Percentiles rank a stretch among this genome's conserved stretches.
Evolutionary conservation across 768 basidiomycete genomes (phyloP).

Genomic region (Lentinula detonsa): DNA sequence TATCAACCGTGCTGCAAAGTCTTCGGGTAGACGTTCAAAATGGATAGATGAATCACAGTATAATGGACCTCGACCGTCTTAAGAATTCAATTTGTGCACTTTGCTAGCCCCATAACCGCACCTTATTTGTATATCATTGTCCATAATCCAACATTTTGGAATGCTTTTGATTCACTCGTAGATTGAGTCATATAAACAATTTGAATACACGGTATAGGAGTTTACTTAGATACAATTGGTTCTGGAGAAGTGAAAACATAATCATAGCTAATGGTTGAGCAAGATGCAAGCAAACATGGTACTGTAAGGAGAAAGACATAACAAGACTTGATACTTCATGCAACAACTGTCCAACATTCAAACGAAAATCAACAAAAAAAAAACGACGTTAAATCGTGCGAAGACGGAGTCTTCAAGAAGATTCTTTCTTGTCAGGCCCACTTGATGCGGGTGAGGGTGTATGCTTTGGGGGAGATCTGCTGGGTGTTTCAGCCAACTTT

Average conservation of each 20-base stretch:
- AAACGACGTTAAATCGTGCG: neutral
- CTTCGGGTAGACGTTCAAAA: neutral
- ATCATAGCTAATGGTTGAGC: no score
- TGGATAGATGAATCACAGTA: neutral
- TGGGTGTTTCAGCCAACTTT: conserved; percentile 8
- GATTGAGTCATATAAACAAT: no score
- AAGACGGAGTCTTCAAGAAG: neutral
- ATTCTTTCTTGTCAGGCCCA: conserved; percentile 6
- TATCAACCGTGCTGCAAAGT: neutral
- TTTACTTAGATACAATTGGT: no score
- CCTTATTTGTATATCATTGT: no score
- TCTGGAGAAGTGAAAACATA: no score
- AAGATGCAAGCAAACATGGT: neutral
- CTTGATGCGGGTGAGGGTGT: conserved; percentile 7
- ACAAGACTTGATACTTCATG: neutral
- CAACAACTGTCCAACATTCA: neutral
- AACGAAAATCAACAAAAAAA: neutral
- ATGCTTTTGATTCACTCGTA: no score
- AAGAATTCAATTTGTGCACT: neutral
- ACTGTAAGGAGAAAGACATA: neutral
- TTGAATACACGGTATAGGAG: no score
- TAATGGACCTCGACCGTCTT: neutral
- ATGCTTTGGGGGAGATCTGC: conserved; percentile 8
- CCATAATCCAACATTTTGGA: no score
- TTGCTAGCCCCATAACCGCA: no score